A percentile compares a stretch with the other conserved stretches of the same genome.
Evolutionary conservation across 2,329 filamentous ascomycete genomes (phyloP).

Genomic region (Fusarium metavorans): DNA sequence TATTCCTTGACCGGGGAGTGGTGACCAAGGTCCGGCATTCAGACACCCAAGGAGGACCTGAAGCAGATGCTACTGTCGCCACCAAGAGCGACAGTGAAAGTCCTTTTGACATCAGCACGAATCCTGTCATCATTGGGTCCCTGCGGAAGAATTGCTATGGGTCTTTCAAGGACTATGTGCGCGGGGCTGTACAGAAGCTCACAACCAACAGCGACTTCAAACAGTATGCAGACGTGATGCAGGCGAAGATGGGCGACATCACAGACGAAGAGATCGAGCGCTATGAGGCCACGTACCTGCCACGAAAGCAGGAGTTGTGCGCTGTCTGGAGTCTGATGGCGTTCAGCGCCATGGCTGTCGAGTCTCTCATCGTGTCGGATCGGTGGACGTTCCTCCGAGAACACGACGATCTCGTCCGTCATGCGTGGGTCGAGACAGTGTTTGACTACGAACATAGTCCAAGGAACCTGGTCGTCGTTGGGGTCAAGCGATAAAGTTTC

Average conservation of each 20-base stretch:
- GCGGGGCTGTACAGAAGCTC: slow-evolving; percentile 84
- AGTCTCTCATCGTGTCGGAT: slow-evolving; percentile 91
- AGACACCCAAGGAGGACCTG: slow-evolving; percentile 42
- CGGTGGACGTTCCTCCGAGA: slow-evolving; percentile 89
- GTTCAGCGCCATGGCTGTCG: slow-evolving; percentile 89
- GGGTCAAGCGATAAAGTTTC: slow-evolving; percentile 74
- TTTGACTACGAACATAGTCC: slow-evolving; percentile 91
- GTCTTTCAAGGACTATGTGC: slow-evolving; percentile 81
- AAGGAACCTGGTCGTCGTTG: slow-evolving; percentile 92
- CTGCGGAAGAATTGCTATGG: slow-evolving; percentile 83
- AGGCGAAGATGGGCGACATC: slow-evolving; percentile 73
- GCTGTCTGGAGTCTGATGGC: slow-evolving; percentile 96
- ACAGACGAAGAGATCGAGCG: slow-evolving; percentile 79
- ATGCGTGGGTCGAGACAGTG: slow-evolving; percentile 92
- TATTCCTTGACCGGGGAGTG: slow-evolving; percentile 89
- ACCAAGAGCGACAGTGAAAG: slow-evolving; percentile 45
- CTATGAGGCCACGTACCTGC: slow-evolving; percentile 75
- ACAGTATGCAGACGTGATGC: slow-evolving; percentile 70
- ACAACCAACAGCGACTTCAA: slow-evolving; percentile 67
- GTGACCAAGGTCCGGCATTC: slow-evolving; percentile 70
- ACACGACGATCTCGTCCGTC: slow-evolving; percentile 74
- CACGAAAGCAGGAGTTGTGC: slow-evolving; percentile 82
- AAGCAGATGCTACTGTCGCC: slow-evolving; percentile 17
- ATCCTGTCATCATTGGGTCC: slow-evolving; percentile 88
- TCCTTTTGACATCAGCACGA: slow-evolving; percentile 71